Evolutionary conservation across 2,329 filamentous ascomycete species (phyloP).

Genomic region (Macroventuria anomochaeta): DNA sequence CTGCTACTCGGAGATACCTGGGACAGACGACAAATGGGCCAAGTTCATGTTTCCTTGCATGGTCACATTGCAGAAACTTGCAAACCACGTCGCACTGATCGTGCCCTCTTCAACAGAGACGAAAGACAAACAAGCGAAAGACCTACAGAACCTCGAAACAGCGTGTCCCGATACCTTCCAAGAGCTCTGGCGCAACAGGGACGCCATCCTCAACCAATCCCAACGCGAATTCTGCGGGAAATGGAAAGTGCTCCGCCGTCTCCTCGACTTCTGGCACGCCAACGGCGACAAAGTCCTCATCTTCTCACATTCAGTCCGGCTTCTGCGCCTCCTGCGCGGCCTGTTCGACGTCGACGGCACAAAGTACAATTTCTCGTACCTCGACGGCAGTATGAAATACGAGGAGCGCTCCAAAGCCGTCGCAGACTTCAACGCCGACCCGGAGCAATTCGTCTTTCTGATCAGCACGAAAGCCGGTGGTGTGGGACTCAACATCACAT

Average conservation of each 20-base stretch:
- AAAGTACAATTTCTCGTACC: conserved; percentile 86
- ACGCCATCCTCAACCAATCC: conserved; percentile 79
- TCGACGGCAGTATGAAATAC: conserved; percentile 84
- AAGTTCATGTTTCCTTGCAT: conserved; percentile 85
- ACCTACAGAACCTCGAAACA: conserved; percentile 74
- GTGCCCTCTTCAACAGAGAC: conserved; percentile 72
- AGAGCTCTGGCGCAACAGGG: conserved; percentile 73
- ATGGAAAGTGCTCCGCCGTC: conserved; percentile 87
- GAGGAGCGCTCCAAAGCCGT: conserved; percentile 83
- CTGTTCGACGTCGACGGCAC: conserved; percentile 79
- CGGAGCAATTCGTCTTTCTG: conserved; percentile 88
- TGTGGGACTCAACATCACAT: conserved; percentile 94
- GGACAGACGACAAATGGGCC: conserved; percentile 69
- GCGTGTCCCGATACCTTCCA: conserved; percentile 79
- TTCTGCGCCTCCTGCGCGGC: conserved; percentile 82
- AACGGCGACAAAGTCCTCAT: conserved; percentile 94
- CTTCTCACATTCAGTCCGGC: conserved; percentile 88
- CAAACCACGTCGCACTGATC: conserved; percentile 90
- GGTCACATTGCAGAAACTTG: conserved; percentile 80
- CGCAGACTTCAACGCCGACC: conserved; percentile 89
- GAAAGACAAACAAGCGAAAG: conserved; percentile 76
- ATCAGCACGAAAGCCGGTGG: conserved; percentile 95
- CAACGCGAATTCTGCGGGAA: conserved; percentile 95
- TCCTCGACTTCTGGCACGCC: conserved; percentile 87
- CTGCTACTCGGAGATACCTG: conserved; percentile 66